Evolutionary conservation across 164 flowering plant genomes (phyloP), one percentile per base, ranked within the genome.

Genomic region (Pachysandra terminalis): DNA sequence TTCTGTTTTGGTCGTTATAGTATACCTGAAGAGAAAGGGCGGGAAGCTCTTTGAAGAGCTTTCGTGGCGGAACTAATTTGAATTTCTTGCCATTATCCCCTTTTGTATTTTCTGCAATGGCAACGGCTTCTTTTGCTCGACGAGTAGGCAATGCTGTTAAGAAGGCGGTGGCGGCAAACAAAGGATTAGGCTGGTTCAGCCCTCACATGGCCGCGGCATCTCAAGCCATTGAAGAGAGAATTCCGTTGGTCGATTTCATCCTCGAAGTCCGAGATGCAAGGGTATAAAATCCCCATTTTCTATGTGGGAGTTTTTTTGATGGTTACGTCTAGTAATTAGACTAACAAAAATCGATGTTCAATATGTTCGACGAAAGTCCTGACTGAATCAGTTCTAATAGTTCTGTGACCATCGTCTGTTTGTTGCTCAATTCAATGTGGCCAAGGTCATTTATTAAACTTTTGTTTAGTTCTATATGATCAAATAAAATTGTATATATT

Each of bases 151-250:
- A 37, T 23, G 70, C 76, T 5, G 74, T 86, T 0, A 79, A 68
- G 71, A n/a, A n/a, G n/a, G n/a, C n/a, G n/a, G 70, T 75, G 25
- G 75, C 79, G 28, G 66, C 52, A 45, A 75, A 49, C 45, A 68
- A 69, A 52, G 71, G 65, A 32, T 71, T 75, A 13, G 79, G 74
- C 27, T 87, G 98, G 98, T 86, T 79, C 73, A 71, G 69, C 40
- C 86, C 87, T 71, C 91, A 80, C 82, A 88, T 93, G 97, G 91
- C 82, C 0, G 97, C 96, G 0, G 91, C 96, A 3, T 81, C 94
- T 63, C 85, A 82, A 9, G 97, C 97, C 60, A 77, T 93, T 9
- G 56, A 80, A 1, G 84, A 88, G 14, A 83, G 98, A 13, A 78
- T 93, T 45, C 88, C 89, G 0, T 26, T 85, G 48, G 97, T 79